Evolutionary conservation across 495 filamentous ascomycete genomes (phyloP).

Genomic region (Platismatia glauca): DNA sequence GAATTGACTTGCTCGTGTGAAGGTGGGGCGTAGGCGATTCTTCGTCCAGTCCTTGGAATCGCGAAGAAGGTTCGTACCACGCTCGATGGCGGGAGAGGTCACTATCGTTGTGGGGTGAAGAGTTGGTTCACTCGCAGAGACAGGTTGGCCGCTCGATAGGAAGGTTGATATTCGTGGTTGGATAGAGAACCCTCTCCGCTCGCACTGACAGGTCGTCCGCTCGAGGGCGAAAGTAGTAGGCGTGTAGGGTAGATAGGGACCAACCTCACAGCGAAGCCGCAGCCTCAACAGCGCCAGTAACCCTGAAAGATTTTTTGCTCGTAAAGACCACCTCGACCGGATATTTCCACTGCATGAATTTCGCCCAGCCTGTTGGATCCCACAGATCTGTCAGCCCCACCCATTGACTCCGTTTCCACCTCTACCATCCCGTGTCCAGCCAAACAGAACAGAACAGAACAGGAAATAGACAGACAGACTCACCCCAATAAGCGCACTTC

Average conservation of each 20-base stretch:
- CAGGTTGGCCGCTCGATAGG: too few species aligned
- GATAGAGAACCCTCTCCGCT: too few species aligned
- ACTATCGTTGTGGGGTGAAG: too few species aligned
- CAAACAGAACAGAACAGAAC: neutral
- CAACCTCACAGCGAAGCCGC: conserved; percentile 51
- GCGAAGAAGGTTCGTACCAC: too few species aligned
- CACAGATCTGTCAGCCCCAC: neutral
- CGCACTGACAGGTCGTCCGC: neutral
- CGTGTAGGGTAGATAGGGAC: neutral
- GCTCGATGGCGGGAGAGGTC: too few species aligned
- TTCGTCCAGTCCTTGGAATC: too few species aligned
- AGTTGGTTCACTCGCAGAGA: too few species aligned
- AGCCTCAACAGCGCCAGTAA: conserved; percentile 58
- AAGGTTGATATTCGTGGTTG: too few species aligned
- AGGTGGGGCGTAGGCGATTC: too few species aligned
- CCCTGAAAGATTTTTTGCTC: conserved; percentile 51
- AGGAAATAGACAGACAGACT: conserved; percentile 23
- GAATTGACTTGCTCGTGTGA: too few species aligned
- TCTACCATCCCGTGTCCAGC: too few species aligned
- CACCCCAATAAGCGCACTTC: conserved; percentile 95
- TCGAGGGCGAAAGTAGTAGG: neutral
- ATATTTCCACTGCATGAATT: conserved; percentile 72
- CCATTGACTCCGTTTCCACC: too few species aligned
- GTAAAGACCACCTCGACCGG: conserved; percentile 55
- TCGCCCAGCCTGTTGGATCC: conserved; percentile 50